Conservation (phyloP, 208 protist species). For the Naegleria fowleri region DNA sequence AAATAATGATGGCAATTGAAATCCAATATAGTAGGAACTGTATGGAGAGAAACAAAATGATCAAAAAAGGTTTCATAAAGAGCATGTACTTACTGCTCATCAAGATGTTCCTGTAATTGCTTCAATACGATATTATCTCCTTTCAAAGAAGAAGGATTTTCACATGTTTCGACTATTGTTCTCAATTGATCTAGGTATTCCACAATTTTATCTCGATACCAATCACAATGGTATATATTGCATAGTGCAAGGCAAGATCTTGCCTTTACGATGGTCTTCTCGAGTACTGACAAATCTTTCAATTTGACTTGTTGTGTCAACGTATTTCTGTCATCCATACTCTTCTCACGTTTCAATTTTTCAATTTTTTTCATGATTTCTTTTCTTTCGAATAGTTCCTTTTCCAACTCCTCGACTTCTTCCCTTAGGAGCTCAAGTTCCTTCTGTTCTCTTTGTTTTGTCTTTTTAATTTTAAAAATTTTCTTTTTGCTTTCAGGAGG, state of each 20-base stretch:
- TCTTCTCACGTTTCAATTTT: neutral
- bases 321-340: neutral
- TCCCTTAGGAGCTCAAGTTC: neutral
- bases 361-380: neutral
- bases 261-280: neutral
- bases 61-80: no score
- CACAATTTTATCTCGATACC: neutral
- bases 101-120: neutral
- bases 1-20: neutral
- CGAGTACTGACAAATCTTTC: neutral
- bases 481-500: neutral
- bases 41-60: no score
- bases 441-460: neutral
- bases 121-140: neutral
- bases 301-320: neutral
- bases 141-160: neutral
- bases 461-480: neutral
- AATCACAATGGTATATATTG: neutral
- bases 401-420: neutral
- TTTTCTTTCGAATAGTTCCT: neutral
- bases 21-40: neutral
- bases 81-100: neutral
- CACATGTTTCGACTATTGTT: no score
- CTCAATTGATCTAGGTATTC: neutral
- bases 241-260: neutral